Conservation (phyloP, 2,329 filamentous ascomycete species). For the Mycosphaerella arachidis region DNA sequence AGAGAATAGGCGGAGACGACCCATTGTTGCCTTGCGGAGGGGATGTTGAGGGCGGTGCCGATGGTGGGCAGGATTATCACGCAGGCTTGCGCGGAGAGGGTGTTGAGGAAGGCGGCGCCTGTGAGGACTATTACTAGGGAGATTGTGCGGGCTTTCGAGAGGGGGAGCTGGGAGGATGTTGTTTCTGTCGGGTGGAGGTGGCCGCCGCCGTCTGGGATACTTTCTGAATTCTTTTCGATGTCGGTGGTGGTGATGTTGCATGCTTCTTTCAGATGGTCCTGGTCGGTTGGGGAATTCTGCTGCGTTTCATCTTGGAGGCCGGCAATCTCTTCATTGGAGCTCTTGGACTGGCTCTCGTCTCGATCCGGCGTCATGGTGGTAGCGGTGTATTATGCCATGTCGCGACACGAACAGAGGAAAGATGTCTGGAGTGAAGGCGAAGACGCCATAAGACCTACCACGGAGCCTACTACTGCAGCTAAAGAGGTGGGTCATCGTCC, state of each 20-base stretch:
- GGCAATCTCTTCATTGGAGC: neutral
- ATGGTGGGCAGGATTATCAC: constrained; percentile 35
- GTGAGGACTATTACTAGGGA: constrained; percentile 29
- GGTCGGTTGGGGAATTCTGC: neutral
- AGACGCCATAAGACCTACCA: neutral
- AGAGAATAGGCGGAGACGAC: constrained; percentile 63
- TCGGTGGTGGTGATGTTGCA: neutral
- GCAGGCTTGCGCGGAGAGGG: constrained; percentile 31
- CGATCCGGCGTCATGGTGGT: neutral
- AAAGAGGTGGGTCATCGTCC: neutral
- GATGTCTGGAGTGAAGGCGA: neutral
- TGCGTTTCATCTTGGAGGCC: neutral
- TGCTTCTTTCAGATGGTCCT: neutral
- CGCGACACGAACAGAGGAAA: neutral
- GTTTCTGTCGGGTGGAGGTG: neutral
- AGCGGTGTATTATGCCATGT: neutral
- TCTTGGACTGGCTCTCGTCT: neutral
- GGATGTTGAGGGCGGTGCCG: constrained; percentile 30
- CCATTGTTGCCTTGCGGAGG: constrained; percentile 45
- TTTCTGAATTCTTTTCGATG: neutral
- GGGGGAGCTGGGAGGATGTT: constrained; percentile 15
- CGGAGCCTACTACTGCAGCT: neutral
- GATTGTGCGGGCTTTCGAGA: constrained; percentile 29
- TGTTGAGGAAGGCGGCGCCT: constrained; percentile 32
- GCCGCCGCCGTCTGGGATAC: neutral